A percentile compares a stretch with the other conserved stretches of the same genome.
Evolutionary conservation across 164 flowering plant species (phyloP).

Genomic region (Vitis rupestris): DNA sequence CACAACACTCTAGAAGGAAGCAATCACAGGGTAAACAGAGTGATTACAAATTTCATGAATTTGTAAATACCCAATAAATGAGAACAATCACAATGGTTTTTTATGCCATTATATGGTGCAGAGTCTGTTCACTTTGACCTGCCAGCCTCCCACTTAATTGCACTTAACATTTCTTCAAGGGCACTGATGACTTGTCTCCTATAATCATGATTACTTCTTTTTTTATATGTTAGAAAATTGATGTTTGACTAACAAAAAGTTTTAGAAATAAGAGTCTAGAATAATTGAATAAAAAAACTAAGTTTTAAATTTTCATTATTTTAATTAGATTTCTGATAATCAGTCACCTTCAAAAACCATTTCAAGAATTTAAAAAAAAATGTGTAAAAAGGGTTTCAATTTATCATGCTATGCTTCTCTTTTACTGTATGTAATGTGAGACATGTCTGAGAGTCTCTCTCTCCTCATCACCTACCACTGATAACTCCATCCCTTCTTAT

Average conservation of each 20-base stretch:
- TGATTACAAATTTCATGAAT: not conserved
- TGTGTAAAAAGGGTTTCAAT: slow-evolving; percentile 7
- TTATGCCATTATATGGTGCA: not conserved
- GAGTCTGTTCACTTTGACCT: slow-evolving; percentile 20
- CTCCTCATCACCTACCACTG: slow-evolving; percentile 37
- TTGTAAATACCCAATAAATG: too few relatives aligned
- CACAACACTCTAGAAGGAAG: not conserved
- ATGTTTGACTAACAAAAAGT: slow-evolving; percentile 6
- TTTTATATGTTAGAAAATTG: not conserved
- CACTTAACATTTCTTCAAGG: slow-evolving; percentile 8
- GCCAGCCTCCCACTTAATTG: slow-evolving; percentile 4
- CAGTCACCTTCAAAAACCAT: slow-evolving; percentile 10
- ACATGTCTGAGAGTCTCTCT: not conserved
- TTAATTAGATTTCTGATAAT: slow-evolving; percentile 7
- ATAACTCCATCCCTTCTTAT: slow-evolving; percentile 29
- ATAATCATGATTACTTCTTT: not conserved
- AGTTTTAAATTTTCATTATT: not conserved
- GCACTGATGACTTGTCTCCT: slow-evolving; percentile 12
- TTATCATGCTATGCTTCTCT: slow-evolving; percentile 21
- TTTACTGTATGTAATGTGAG: slow-evolving; percentile 18
- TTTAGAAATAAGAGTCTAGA: not conserved
- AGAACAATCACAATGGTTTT: too few relatives aligned
- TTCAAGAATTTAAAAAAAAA: not conserved
- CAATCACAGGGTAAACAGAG: not conserved
- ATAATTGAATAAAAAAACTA: not conserved